Evolutionary conservation across 2,329 filamentous ascomycete genomes (phyloP), one percentile per base, ranked within the genome.

Genomic region (Neofusicoccum laricinum): DNA sequence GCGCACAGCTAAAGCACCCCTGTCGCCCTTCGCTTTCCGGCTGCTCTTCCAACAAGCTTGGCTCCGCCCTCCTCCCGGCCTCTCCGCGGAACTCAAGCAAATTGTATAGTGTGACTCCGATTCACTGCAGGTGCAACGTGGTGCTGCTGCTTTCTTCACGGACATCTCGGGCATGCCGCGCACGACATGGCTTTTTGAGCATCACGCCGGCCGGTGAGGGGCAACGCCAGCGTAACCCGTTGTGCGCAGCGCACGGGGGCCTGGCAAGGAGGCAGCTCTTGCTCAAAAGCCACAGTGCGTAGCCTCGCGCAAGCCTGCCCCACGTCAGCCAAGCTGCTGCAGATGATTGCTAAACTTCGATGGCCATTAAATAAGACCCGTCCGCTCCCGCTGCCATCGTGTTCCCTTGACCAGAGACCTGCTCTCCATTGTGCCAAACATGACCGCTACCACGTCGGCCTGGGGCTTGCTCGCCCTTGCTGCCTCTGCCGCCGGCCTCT

Each of bases 401-500:
- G 43, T 15, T 46, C 21, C 55, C n/a, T 40, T 15, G 12, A 46
- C 55, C 25, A 46, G 41, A 19, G n/a, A 5, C 11, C 30, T 2
- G 2, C 11, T n/a, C 41, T 36, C 55, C 2, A 2, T 10, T 11
- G 7, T 45, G 21, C 38, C n/a, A 19, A 59, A 36, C 40, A 59
- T 59, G 55, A 36, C 30, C 2, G n/a, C 36, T 25, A 12, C 41
- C 7, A 21, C 30, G n/a, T 59, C 30, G n/a, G 30, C 30, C 17
- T 19, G 21, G 40, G 38, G 17, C 2, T 21, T 63, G 30, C 6
- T 53, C 19, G 32, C n/a, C 49, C 25, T 63, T 10, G 40, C 50
- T 7, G 49, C 61, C 14, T 17, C 49, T 4, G 51, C 51, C 45
- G 43, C 17, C 8, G 84, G 82, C 12, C 74, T 90, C 19, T 89